Conservation (phyloP, 371 early-diverging fungal genomes). For the Phascolomyces articulosus region DNA sequence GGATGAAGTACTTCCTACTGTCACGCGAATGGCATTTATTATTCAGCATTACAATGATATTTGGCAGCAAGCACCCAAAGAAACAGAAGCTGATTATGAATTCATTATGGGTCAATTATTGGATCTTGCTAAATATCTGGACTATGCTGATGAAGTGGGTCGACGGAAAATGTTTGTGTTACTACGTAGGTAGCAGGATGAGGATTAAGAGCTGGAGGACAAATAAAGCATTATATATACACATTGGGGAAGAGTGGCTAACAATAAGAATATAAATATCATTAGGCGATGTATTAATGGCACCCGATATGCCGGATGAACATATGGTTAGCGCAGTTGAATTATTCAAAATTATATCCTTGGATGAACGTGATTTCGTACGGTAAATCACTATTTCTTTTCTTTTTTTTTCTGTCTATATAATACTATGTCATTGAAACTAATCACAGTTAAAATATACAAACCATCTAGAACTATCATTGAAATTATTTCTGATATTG, state of each 20-base stretch:
- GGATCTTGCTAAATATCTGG: conserved; percentile 73
- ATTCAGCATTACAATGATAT: conserved; percentile 68
- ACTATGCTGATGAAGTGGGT: conserved; percentile 89
- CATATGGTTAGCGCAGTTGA: conserved; percentile 73
- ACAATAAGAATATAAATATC: not conserved
- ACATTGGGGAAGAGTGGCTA: no score
- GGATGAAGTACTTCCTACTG: conserved; percentile 76
- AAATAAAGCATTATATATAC: no score
- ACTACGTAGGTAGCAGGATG: conserved; percentile 70
- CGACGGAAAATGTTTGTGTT: conserved; percentile 78
- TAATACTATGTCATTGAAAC: not conserved
- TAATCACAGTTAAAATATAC: no score
- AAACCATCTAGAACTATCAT: conserved; percentile 67
- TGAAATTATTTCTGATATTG: conserved; percentile 70
- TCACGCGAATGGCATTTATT: conserved; percentile 69
- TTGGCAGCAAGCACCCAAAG: conserved; percentile 64
- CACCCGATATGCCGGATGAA: conserved; percentile 72
- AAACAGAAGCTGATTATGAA: conserved; percentile 64
- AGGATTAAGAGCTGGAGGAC: no score
- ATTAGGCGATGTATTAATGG: conserved; percentile 68
- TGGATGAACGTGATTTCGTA: conserved; percentile 87
- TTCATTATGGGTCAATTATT: conserved; percentile 81
- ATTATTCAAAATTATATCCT: conserved; percentile 71
- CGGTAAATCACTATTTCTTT: conserved; percentile 36
- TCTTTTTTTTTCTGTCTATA: not conserved